Evolutionary conservation across 257 asterid species (phyloP).

Genomic region (Solanum acaule): DNA sequence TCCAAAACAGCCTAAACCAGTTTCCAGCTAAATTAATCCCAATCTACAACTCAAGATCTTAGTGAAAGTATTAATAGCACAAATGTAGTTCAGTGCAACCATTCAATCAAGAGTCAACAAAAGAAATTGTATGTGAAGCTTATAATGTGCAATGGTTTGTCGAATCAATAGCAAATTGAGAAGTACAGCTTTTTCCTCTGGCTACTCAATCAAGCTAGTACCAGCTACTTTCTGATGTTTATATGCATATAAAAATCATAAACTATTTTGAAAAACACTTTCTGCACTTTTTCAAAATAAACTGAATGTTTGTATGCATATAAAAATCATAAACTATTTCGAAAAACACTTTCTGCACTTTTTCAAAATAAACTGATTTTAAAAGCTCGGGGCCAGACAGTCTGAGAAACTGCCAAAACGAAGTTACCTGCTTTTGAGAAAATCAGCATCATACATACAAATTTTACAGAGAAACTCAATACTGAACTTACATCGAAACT

Average conservation of each 20-base stretch:
- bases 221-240: background rate
- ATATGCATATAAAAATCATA: background rate
- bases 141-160: background rate
- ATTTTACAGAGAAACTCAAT: background rate
- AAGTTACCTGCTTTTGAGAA: background rate
- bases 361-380: background rate
- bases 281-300: background rate
- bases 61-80: background rate
- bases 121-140: background rate
- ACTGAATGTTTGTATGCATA: background rate
- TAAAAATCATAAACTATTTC: background rate
- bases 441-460: background rate
- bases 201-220: background rate
- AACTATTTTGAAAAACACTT: background rate
- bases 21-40: constrained; percentile 18
- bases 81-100: background rate
- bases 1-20: constrained; percentile 64
- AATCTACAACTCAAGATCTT: background rate
- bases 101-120: background rate
- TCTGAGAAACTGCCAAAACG: background rate
- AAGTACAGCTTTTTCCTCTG: background rate
- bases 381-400: background rate
- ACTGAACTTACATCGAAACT: background rate
- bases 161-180: background rate
- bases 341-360: background rate